Base-by-base conservation (phyloP, 2,329 filamentous ascomycete species). In the Aspergillus neoniger region DNA sequence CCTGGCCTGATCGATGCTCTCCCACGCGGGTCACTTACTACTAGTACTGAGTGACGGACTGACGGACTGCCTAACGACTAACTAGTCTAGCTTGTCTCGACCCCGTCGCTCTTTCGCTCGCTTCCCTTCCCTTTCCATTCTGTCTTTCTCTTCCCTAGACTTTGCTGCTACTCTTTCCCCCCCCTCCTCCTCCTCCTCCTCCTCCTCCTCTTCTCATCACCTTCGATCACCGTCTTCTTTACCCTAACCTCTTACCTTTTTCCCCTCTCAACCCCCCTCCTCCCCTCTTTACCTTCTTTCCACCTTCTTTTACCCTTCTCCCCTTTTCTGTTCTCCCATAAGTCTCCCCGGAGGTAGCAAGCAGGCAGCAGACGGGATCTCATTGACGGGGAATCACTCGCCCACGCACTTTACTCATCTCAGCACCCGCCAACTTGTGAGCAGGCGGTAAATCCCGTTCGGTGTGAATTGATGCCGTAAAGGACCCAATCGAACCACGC, bases 1-100 rank as follows among this genome's bases (percentile, higher is more conserved):
- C 49, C 63, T 60, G 61, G 57, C 59, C 61, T 61, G 60, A 63
- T 59, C 55, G 55, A 58, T 57, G 41, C 51, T 55, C 19, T 49
- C 53, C 53, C 53, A 47, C 39, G 39, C 53, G 39, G 52, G 53
- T 47, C 19, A 25, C 14, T 53, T 53, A 44, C 19, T 21, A 44
- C 41, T 23, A 44, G 19, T 19, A 15, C 41, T 44, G 17, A 44
- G 19, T 19, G 41, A 30, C 9, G 28, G 28, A 41, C 17, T 48
- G 44, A 25, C 44, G 44, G 44, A 25, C 43, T 47, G 19, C 21
- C 43, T 48, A 48, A 48, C 44, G 19, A 48, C 44, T 21, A 14
- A 44, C 41, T 44, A 44, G 41, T 23, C 19, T 44, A 44, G 41
- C 41, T 44, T 44, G 41, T 44, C 41, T 44, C 19, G 41, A 44